Conservation (phyloP, 306 rosid species). For the Vigna unguiculata region DNA sequence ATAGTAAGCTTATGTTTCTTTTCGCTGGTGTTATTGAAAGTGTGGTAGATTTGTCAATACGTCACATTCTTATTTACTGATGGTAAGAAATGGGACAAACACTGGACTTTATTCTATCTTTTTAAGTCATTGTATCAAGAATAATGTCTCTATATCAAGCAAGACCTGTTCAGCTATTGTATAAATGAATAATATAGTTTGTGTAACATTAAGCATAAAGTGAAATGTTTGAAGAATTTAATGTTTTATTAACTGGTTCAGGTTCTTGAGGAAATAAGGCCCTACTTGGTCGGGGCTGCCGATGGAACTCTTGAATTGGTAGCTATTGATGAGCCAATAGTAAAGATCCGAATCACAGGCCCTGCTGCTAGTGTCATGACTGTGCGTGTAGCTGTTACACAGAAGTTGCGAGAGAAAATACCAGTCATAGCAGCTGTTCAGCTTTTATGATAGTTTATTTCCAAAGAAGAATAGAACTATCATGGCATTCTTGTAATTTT, state of each 20-base stretch:
- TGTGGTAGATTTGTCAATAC: neutral
- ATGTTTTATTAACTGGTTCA: constrained; percentile 39
- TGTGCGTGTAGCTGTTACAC: constrained; percentile 96
- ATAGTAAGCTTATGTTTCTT: constrained; percentile 1
- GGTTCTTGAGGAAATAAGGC: constrained; percentile 98
- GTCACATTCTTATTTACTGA: constrained; percentile 17
- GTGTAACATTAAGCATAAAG: neutral
- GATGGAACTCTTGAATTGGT: constrained; percentile 89
- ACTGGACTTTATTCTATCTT: neutral
- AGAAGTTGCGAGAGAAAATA: constrained; percentile 91
- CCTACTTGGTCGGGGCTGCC: constrained; percentile 87
- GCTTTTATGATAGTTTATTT: constrained; percentile 57
- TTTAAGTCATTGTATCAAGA: neutral
- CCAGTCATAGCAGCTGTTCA: constrained; percentile 89
- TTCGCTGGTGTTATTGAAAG: constrained; percentile 8
- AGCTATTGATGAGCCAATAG: constrained; percentile 90
- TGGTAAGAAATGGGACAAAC: constrained; percentile 29
- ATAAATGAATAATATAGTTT: constrained; percentile 12
- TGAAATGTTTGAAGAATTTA: neutral
- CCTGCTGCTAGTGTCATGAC: constrained; percentile 91
- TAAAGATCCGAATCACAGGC: constrained; percentile 62
- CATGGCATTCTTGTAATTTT: constrained; percentile 41
- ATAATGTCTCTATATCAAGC: neutral
- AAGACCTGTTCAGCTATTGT: constrained; percentile 29
- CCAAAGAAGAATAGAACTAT: constrained; percentile 32